These are phyloP conservation scores for Samsoniella hepiali DNA, from an alignment of 2,329 filamentous ascomycete genomes.

Conservation along the genomic window DNA sequence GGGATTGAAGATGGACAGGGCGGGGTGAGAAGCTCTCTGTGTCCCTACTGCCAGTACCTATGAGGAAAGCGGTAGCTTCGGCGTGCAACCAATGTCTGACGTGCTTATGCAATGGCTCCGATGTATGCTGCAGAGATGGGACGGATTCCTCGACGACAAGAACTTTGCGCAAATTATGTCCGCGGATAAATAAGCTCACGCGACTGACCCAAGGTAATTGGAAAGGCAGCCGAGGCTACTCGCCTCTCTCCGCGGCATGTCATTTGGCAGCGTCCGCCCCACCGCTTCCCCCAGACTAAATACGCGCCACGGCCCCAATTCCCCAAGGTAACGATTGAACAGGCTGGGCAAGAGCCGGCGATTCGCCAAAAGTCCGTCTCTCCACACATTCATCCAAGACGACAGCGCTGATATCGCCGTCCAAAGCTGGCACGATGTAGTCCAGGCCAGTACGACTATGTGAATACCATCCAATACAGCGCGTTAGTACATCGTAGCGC, in stretches of 20 bases:
- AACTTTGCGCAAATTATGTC: background rate
- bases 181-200: background rate
- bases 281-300: constrained; percentile 2
- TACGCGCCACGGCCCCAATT: too few relatives aligned
- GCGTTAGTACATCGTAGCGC: background rate
- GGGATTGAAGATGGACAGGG: background rate
- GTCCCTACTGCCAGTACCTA: background rate
- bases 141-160: background rate
- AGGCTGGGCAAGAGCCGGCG: background rate
- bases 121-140: background rate
- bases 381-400: background rate
- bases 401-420: background rate
- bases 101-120: too few relatives aligned
- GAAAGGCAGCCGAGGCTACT: constrained; percentile 9
- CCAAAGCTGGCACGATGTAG: background rate
- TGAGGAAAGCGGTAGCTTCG: background rate
- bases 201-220: background rate
- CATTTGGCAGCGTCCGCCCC: background rate
- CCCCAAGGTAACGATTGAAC: too few relatives aligned
- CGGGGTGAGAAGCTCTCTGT: background rate
- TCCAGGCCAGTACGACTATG: background rate
- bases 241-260: background rate
- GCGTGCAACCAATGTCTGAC: background rate
- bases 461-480: background rate
- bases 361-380: constrained; percentile 12